Base-by-base conservation (phyloP, 1,284 basidiomycete species). In the Somion occarium region DNA sequence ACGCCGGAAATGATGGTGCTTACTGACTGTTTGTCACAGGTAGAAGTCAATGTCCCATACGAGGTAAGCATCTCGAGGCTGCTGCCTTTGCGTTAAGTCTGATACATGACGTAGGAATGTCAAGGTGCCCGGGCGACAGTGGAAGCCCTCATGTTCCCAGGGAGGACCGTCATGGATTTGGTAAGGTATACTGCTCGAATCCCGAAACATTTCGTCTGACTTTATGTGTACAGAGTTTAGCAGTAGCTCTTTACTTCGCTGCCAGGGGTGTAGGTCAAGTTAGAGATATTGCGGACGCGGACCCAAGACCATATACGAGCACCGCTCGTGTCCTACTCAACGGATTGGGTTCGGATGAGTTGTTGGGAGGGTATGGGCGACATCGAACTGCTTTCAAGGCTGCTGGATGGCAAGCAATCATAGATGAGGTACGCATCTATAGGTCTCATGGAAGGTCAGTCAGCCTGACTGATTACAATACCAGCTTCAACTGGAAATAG, bases 291-390 rank as follows among this genome's bases (percentile, higher is more conserved):
- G 60, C 65, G 4, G 68, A 66, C 7, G 69, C 68, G 2, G 65
- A 70, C 9, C 64, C 73, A 2, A 53, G 62, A 43, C 69, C 74
- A 5, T 96, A 97, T 66, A 75, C 70, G 0, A 92, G 89, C 52
- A 67, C 75, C 2, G 92, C 96, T 0, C 81, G 83, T 39, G 93
- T 98, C 0, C 74, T 98, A 15, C 69, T 99, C 20, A 96, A 87
- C 53, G 97, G 97, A 0, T 73, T 99, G 1, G 97, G 97, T 0
- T 93, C 97, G 0, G 96, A 99, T 65, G 96, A 99, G 66, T 76
- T 98, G 24, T 76, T 99, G 1, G 97, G 93, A 1, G 97, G 97
- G 0, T 99, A 99, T 68, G 81, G 90, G 1, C 78, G 97, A 45
- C 94, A 98, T 71, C 81, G 92, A 12, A 81, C 84, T 9, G 89